Base-by-base conservation (phyloP, 495 filamentous ascomycete species). In the Thozetella sp. region DNA sequence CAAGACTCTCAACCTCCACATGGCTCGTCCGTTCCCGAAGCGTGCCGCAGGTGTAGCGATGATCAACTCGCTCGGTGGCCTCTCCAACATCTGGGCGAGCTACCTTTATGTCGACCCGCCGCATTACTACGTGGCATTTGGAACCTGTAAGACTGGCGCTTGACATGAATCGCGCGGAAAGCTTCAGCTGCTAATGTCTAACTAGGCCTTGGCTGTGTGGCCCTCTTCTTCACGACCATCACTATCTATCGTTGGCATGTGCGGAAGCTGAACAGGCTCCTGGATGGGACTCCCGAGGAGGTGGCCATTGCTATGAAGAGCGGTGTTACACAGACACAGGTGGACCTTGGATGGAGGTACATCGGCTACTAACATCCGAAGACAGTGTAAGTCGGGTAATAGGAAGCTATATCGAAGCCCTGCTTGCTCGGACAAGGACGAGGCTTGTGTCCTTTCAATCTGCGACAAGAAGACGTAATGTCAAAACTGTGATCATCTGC, bases 311-410 rank as follows among this genome's bases (percentile, higher is more conserved):
- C 64, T 1, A 60, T 73, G 13, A 74, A 69, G 66, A 69, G 68
- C 10, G 73, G 75, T 15, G 75, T 76, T 4, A 77, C 73, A 0
- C 66, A 73, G 51, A 72, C 76, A 52, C 74, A 74, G 72, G 65
- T 77, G 13, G 64, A 68, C 23, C 53, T 77, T 4, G 59, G 60
- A n/a, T 77, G 73, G 75, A 63, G 73, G 12, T 77, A 77, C 58
- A 73, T 76, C 54, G 74, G 74, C 68, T 77, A 71, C 56, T 76
- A 55, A 67, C n/a, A n/a, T n/a, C n/a, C n/a, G n/a, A n/a, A n/a
- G n/a, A n/a, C n/a, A n/a, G n/a, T n/a, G n/a, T n/a, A n/a, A n/a
- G n/a, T n/a, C n/a, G n/a, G n/a, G n/a, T n/a, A n/a, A n/a, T n/a
- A n/a, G n/a, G n/a, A n/a, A n/a, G n/a, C n/a, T n/a, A 48, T 48